Conservation (phyloP, 768 basidiomycete species). For the Leccinum fibrillosum region DNA sequence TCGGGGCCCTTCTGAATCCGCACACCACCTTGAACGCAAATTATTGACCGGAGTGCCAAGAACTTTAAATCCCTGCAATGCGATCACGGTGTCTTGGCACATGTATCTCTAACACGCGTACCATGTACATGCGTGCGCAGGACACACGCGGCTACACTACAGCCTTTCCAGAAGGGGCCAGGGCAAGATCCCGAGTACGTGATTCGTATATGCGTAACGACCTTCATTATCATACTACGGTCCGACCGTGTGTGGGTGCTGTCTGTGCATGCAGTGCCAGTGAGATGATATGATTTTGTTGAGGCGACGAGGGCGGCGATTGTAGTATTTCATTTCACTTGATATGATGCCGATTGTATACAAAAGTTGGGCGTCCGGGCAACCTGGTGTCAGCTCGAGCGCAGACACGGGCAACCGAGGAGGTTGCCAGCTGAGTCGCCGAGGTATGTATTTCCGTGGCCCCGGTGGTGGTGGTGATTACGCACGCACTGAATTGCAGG, state of each 20-base stretch:
- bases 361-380: not conserved
- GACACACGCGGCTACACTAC: not conserved
- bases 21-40: not conserved
- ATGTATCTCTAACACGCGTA: not conserved
- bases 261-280: not conserved
- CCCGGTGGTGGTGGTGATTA: not conserved
- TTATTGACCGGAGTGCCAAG: not conserved
- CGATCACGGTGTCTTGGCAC: not conserved
- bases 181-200: not conserved
- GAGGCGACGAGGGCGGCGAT: not conserved
- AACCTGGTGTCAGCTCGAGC: not conserved
- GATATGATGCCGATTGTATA: not conserved
- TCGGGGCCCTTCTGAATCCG: not conserved
- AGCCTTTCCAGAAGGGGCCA: not conserved
- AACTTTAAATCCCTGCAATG: not conserved
- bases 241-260: not conserved
- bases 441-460: not conserved
- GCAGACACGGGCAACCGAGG: not conserved
- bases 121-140: not conserved
- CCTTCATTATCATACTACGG: not conserved
- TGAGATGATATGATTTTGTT: not conserved
- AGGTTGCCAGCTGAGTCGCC: not conserved
- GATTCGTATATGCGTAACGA: not conserved
- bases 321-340: not conserved
- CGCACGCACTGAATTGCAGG: not conserved